phyloP scores from a whole-genome alignment of 441 rosid genomes.

The Syzygium syzygioides region DNA sequence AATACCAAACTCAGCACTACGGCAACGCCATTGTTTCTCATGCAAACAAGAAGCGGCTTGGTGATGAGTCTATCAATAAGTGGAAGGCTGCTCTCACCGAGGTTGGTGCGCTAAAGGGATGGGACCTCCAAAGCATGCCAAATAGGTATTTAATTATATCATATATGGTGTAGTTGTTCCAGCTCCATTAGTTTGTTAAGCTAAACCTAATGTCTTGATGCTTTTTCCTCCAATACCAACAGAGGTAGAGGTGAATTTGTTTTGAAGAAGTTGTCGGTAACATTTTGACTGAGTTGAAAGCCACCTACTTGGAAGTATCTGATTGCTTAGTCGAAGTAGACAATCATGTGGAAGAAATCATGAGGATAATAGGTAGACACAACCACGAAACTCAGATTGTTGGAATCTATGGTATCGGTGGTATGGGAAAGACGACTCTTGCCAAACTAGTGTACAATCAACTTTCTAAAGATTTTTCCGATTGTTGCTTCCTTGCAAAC shows the following conservation, averaged over 20 bases:
- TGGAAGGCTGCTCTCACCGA: not conserved
- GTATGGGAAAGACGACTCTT: too few species aligned
- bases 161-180: accelerated
- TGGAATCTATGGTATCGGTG: too few species aligned
- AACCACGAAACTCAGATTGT: too few species aligned
- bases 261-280: not conserved
- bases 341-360: not conserved
- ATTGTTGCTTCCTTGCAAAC: too few species aligned
- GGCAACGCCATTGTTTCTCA: not conserved
- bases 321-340: not conserved
- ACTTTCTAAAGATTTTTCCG: too few species aligned
- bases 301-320: accelerated
- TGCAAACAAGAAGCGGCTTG: not conserved
- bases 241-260: not conserved
- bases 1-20: not conserved
- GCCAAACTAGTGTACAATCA: too few species aligned
- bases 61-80: not conserved
- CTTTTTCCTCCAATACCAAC: not conserved
- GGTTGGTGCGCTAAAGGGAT: not conserved
- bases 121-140: not conserved
- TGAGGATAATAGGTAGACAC: not conserved
- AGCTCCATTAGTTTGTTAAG: not conserved
- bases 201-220: not conserved
- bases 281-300: accelerated
- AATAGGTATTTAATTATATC: not conserved